Base-by-base conservation (phyloP, 306 rosid species). In the Cucumis melo region DNA sequence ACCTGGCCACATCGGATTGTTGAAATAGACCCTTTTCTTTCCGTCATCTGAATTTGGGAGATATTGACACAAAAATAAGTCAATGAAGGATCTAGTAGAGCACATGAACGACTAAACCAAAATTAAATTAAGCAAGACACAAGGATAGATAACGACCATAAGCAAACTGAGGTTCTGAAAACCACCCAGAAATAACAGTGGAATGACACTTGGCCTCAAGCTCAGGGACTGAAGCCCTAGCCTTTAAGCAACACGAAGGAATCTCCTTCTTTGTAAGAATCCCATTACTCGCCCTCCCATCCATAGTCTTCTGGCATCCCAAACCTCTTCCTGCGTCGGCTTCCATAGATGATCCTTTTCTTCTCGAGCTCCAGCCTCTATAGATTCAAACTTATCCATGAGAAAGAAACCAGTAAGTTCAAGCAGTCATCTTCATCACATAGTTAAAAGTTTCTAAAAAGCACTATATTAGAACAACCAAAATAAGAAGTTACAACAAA, bases 121-220 rank as follows among this genome's bases (percentile, higher is more conserved):
- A 61, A 27, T 62, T 23, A 23, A 58, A 58, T 58, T 58, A 58
- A 62, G 42, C 20, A 29, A n/a, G 44, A 62, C 32, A 62, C 44
- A 34, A 32, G 12, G 21, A 96, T 88, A 90, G 67, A 74, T 12
- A 75, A 55, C 79, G 83, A 94, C 98, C 98, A 64, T 94, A 80
- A 86, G 74, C 75, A 87, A 89, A 86, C 62, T 89, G 86, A 74
- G 91, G 84, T 83, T 85, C 96, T 63, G 98, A 90, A 84, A 94
- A 91, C 98, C 98, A 94, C 82, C 98, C 98, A 88, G 98, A 94
- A 83, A 94, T 93, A 87, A 94, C 98, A 61, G 93, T 91, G 62
- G 97, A 86, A 78, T 94, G 98, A 77, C 92, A 90, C 73, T 87
- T 86, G 0, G 95, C 87, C 41, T 91, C 97, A 13, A 77, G 81